These are phyloP conservation scores for Phyllosticta capitalensis DNA, from an alignment of 2,329 filamentous ascomycete species.

Conservation along the genomic window DNA sequence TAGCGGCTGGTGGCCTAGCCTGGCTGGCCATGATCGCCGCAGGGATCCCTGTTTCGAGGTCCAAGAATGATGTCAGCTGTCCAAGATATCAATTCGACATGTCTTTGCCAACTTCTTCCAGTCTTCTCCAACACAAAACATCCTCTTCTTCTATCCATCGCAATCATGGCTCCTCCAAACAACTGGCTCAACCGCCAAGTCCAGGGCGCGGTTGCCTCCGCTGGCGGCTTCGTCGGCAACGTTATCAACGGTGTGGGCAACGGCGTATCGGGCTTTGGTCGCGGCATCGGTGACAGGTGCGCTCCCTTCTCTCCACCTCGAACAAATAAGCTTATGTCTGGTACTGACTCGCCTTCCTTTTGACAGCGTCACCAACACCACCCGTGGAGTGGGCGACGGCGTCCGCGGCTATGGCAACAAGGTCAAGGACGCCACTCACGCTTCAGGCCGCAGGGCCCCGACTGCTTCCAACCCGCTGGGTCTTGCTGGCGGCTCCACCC, in stretches of 20 bases:
- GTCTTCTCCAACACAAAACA: not conserved
- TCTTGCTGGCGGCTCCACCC: slow-evolving; percentile 16
- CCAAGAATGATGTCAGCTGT: not conserved
- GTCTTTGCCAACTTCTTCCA: not conserved
- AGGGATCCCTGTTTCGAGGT: not conserved
- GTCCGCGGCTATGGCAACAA: slow-evolving; percentile 41
- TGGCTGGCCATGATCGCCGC: slow-evolving; percentile 1
- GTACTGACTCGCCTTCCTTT: not conserved
- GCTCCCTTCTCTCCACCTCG: slow-evolving; percentile 11
- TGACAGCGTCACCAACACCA: slow-evolving; percentile 34
- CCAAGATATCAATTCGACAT: not conserved
- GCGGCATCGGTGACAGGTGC: slow-evolving; percentile 33
- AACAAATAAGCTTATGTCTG: not conserved
- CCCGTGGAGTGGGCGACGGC: slow-evolving; percentile 38
- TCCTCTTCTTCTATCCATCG: not conserved
- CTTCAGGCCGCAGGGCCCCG: slow-evolving; percentile 33
- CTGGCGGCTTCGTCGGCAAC: slow-evolving; percentile 35
- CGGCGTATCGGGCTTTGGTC: slow-evolving; percentile 38
- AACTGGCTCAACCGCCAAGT: slow-evolving; percentile 39
- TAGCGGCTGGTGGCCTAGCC: not conserved
- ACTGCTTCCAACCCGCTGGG: slow-evolving; percentile 40
- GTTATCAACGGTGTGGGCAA: slow-evolving; percentile 36
- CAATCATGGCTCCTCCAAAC: slow-evolving; percentile 20
- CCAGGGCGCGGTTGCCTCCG: slow-evolving; percentile 32
- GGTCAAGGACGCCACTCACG: slow-evolving; percentile 39